Base-by-base conservation (phyloP, 1,139 yeast genomes). In the Pichia sp. region DNA sequence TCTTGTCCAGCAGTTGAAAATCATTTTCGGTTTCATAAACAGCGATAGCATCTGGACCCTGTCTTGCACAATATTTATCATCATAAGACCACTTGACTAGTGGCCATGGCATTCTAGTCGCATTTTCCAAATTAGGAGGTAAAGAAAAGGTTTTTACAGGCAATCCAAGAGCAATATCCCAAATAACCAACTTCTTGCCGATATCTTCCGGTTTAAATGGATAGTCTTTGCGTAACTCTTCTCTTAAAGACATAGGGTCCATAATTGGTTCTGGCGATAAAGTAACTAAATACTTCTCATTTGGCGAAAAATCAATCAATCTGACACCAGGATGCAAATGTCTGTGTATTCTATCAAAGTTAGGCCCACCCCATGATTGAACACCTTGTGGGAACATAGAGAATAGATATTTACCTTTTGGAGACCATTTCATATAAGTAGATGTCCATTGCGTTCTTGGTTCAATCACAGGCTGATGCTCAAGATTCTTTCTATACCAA, bases 351-450 rank as follows among this genome's bases (percentile, higher is more conserved):
- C 84, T 75, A 50, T 73, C 75, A 62, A 88, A 88, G 35, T 77
- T 72, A 39, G 76, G 75, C 49, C 97, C 97, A 60, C 97, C 98
- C 95, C 97, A 91, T 28, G 93, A 75, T 62, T 88, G 95, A 43
- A 88, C 79, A 69, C 98, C 98, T 66, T 86, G 95, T 43, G 89
- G 88, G 63, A 91, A 96, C 58, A 88, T 74, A 2, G 96, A 82
- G 55, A 85, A 79, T 52, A 91, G 68, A 58, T 77, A 89, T 21
- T 93, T 81, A 63, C 99, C 99, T 65, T 80, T 79, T 56, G 97
- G 96, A 40, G 97, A 88, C 71, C 89, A 91, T 60, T 82, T 81
- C 55, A 89, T 84, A 53, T 79, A 84, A 51, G 85, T 82, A 45
- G 88, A 80, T 40, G 96, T 88, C 82, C 94, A 86, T 49, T 81